Conservation (phyloP, 2,329 filamentous ascomycete species). For the Paramyrothecium roridum region DNA sequence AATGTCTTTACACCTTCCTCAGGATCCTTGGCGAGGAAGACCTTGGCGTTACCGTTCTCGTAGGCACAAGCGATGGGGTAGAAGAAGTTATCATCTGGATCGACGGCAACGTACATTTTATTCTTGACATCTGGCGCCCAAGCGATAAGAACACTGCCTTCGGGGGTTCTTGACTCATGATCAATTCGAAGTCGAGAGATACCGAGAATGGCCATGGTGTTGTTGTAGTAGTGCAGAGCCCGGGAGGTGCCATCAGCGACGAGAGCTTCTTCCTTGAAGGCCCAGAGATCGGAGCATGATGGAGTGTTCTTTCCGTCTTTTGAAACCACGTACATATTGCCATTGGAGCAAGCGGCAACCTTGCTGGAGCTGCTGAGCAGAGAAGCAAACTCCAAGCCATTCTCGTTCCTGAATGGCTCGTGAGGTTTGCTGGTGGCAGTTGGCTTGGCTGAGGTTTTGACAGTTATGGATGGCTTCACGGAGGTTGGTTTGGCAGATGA, state of each 20-base stretch:
- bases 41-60: slow-evolving; percentile 12
- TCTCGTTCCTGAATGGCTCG: slow-evolving; percentile 13
- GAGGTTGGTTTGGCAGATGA: too few relatives aligned
- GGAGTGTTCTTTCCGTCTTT: slow-evolving; percentile 11
- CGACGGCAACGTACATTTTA: slow-evolving; percentile 14
- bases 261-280: slow-evolving; percentile 11
- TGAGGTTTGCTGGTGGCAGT: background rate
- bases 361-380: slow-evolving; percentile 16
- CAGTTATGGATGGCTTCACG: too few relatives aligned
- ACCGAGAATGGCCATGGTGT: slow-evolving; percentile 25
- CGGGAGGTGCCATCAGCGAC: slow-evolving; percentile 16
- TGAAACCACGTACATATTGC: slow-evolving; percentile 25
- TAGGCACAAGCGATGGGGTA: slow-evolving; percentile 26
- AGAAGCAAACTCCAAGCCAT: slow-evolving; percentile 14
- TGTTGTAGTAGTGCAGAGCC: slow-evolving; percentile 28
- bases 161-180: slow-evolving; percentile 11
- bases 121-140: slow-evolving; percentile 6
- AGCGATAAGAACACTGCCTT: slow-evolving; percentile 11
- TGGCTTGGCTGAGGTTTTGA: too few relatives aligned
- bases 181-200: slow-evolving; percentile 24
- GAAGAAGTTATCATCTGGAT: slow-evolving; percentile 14
- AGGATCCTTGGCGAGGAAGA: slow-evolving; percentile 18
- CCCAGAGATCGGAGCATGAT: slow-evolving; percentile 19
- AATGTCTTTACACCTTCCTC: background rate
- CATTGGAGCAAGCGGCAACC: slow-evolving; percentile 26